A percentile compares a stretch with the other conserved stretches of the same genome.
Conservation (phyloP, 345 rosid genomes). For the Bruguiera sexangula region DNA sequence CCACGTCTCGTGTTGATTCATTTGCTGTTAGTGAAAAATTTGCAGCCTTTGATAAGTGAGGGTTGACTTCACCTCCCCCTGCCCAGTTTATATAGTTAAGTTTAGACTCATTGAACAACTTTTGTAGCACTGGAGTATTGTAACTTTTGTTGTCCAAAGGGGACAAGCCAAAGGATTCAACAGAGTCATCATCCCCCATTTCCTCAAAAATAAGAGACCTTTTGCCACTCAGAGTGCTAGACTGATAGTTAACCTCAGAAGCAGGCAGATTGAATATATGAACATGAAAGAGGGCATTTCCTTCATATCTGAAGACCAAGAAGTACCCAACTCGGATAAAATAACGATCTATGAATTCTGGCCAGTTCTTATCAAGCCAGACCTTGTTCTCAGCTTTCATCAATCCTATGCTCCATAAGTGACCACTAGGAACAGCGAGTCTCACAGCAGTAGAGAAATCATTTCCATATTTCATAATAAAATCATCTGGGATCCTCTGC, state of each 20-base stretch:
- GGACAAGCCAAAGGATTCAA: slow-evolving; percentile 32
- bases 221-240: slow-evolving; percentile 41
- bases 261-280: slow-evolving; percentile 63
- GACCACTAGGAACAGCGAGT: slow-evolving; percentile 78
- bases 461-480: slow-evolving; percentile 66
- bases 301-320: slow-evolving; percentile 80
- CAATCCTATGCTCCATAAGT: slow-evolving; percentile 69
- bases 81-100: slow-evolving; percentile 31
- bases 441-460: slow-evolving; percentile 64
- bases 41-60: slow-evolving; percentile 26
- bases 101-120: slow-evolving; percentile 47
- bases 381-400: slow-evolving; percentile 60
- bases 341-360: slow-evolving; percentile 74
- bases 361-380: slow-evolving; percentile 86
- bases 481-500: slow-evolving; percentile 93
- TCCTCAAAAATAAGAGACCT: slow-evolving; percentile 64
- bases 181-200: slow-evolving; percentile 58
- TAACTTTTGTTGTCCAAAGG: slow-evolving; percentile 35
- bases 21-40: slow-evolving; percentile 16
- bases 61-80: slow-evolving; percentile 35
- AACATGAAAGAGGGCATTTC: slow-evolving; percentile 68
- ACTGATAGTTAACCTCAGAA: slow-evolving; percentile 67
- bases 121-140: slow-evolving; percentile 50
- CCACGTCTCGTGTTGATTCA: slow-evolving; percentile 22
- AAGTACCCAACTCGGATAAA: slow-evolving; percentile 68